phyloP scores from a whole-genome alignment of 2,329 filamentous ascomycete genomes.

The Didymella pomorum region DNA sequence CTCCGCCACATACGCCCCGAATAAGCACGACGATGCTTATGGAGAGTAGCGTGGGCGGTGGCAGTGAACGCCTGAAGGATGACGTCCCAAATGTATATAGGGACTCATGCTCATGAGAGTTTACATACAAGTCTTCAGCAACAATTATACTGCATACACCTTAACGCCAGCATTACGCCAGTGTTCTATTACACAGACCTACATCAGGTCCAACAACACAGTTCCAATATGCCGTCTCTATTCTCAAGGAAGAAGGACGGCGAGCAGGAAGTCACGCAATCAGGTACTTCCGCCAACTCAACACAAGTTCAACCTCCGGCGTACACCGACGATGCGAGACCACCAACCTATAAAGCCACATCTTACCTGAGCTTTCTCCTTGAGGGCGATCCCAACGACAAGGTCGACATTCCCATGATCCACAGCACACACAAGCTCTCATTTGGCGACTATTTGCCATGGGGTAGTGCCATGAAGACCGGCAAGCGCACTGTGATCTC shows the following conservation, averaged over 20 bases:
- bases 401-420: conserved; percentile 18
- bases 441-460: conserved; percentile 16
- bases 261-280: not conserved
- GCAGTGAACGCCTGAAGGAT: conserved; percentile 11
- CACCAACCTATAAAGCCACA: conserved; percentile 6
- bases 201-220: not conserved
- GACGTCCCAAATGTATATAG: conserved; percentile 1
- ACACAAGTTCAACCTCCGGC: not conserved
- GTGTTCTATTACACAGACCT: not conserved
- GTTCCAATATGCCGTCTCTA: conserved; percentile 2
- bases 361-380: conserved; percentile 12
- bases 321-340: not conserved
- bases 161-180: not conserved
- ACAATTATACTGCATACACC: not conserved
- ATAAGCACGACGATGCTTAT: not conserved
- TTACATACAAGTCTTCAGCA: not conserved
- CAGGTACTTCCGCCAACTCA: not conserved
- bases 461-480: conserved; percentile 12
- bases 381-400: conserved; percentile 15
- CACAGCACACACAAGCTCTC: conserved; percentile 14
- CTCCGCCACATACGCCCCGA: conserved; percentile 1
- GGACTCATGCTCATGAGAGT: not conserved
- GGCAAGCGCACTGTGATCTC: conserved; percentile 15
- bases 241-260: conserved; percentile 7
- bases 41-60: not conserved